Evolutionary conservation across 106 monocot species (phyloP).

Genomic region (Chionographis japonica): DNA sequence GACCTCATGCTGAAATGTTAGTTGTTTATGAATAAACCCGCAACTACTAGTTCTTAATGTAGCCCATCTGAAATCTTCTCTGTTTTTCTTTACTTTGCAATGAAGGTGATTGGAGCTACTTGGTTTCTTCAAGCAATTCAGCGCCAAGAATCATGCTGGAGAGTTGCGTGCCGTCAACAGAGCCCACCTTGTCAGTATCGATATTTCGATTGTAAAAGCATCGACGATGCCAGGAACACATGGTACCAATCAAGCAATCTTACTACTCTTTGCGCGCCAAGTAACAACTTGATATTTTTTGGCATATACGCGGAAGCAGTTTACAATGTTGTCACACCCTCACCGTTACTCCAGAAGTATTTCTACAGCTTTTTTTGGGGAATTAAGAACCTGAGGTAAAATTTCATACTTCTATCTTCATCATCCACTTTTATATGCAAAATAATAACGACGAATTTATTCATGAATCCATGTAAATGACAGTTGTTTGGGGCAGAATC

Average conservation of each 20-base stretch:
- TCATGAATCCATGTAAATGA: background rate
- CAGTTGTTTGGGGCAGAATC: slow-evolving; percentile 56
- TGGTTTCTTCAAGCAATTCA: slow-evolving; percentile 81
- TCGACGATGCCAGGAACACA: slow-evolving; percentile 19
- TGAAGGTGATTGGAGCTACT: slow-evolving; percentile 61
- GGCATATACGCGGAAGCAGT: slow-evolving; percentile 77
- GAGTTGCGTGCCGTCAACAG: slow-evolving; percentile 44
- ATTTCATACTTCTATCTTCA: background rate
- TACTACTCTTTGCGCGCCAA: slow-evolving; percentile 43
- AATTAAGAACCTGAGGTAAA: slow-evolving; percentile 45
- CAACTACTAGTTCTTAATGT: too few relatives aligned
- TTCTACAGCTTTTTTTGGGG: slow-evolving; percentile 72
- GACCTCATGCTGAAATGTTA: too few relatives aligned
- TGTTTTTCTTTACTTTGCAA: background rate
- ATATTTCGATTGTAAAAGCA: slow-evolving; percentile 47
- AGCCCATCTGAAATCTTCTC: too few relatives aligned
- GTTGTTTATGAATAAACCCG: too few relatives aligned
- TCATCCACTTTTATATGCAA: too few relatives aligned
- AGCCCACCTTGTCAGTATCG: slow-evolving; percentile 32
- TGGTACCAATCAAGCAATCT: slow-evolving; percentile 62
- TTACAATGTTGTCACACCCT: slow-evolving; percentile 17
- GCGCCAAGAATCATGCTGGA: slow-evolving; percentile 72
- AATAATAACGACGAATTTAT: too few relatives aligned
- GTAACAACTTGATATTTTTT: slow-evolving; percentile 41
- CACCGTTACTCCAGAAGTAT: slow-evolving; percentile 37